Evolutionary conservation across 441 rosid genomes (phyloP).

Genomic region (Erodium moschatum): DNA sequence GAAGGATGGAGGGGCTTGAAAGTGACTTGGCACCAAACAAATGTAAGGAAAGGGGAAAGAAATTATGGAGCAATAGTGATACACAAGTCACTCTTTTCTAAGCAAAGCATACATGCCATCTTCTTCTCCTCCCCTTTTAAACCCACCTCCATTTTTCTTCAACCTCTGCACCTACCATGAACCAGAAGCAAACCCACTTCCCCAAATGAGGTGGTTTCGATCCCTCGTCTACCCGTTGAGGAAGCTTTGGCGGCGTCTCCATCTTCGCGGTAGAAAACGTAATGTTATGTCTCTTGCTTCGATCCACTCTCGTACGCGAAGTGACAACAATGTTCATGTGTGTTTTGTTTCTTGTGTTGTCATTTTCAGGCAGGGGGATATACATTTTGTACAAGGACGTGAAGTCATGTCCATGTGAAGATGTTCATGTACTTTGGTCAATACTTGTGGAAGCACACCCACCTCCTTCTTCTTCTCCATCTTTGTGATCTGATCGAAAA

Average conservation of each 20-base stretch:
- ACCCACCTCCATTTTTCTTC: slow-evolving; percentile 24
- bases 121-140: neutral
- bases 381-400: slow-evolving; percentile 38
- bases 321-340: neutral
- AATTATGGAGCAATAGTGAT: slow-evolving; percentile 9
- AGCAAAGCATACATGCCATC: slow-evolving; percentile 12
- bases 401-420: slow-evolving; percentile 37
- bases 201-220: slow-evolving; percentile 22
- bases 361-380: slow-evolving; percentile 27
- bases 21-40: slow-evolving; percentile 24
- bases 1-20: neutral
- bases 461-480: slow-evolving; percentile 14
- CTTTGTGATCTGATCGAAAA: neutral
- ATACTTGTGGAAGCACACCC: slow-evolving; percentile 31
- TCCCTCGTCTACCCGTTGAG: slow-evolving; percentile 17
- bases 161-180: slow-evolving; percentile 27
- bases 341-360: neutral
- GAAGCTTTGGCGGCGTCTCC: slow-evolving; percentile 21
- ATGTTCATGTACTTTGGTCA: slow-evolving; percentile 40
- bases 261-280: slow-evolving; percentile 4
- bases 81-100: slow-evolving; percentile 17
- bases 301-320: too few species aligned
- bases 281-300: neutral
- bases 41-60: slow-evolving; percentile 6
- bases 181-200: slow-evolving; percentile 5